Base-by-base conservation (phyloP, 805 yeast genomes). In the Vanderwaltozyma yarrowii region DNA sequence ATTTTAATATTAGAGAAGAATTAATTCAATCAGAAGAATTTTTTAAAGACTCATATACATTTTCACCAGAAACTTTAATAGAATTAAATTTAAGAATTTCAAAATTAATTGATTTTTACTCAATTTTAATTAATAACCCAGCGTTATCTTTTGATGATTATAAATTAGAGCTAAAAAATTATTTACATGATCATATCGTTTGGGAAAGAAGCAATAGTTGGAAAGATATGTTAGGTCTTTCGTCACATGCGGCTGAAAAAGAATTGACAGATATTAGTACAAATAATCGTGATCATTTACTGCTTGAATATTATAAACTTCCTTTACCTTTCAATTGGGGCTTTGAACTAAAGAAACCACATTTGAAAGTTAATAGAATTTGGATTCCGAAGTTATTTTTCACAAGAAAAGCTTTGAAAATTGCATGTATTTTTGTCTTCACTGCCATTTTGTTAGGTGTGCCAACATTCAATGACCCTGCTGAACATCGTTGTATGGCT, bases 121-220 rank as follows among this genome's bases (percentile, higher is more conserved):
- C 65, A 50, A 69, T 46, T 54, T 13, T 34, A 13, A 71, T 58
- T 42, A 62, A 42, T 45, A 67, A 50, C 32, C 45, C 45, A 32
- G 6, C 23, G 9, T 42, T 49, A 17, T 51, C 52, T 34, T 47
- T 70, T 13, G 73, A 67, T 21, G 50, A 61, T 9, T 75, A 77
- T 25, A 70, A 63, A 46, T 58, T 68, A 3, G 82, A 76, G 50
- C 61, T 79, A 44, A 73, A 75, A 39, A 69, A 78, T 2, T 75
- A 70, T 44, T 63, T 89, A 45, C 73, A 95, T 42, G 96, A 89
- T 51, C 94, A 87, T 56, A 83, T 88, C 33, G 95, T 88, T 15
- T 89, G 95, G 94, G 96, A 88, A 62, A 74, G 97, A 61, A 84
- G 84, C 55, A 88, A 95, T 0, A 95, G 87, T 15, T 88, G 97